A percentile compares a stretch with the other conserved stretches of the same genome.
Conservation (phyloP, 2,329 filamentous ascomycete genomes). For the Eutypella sp. region DNA sequence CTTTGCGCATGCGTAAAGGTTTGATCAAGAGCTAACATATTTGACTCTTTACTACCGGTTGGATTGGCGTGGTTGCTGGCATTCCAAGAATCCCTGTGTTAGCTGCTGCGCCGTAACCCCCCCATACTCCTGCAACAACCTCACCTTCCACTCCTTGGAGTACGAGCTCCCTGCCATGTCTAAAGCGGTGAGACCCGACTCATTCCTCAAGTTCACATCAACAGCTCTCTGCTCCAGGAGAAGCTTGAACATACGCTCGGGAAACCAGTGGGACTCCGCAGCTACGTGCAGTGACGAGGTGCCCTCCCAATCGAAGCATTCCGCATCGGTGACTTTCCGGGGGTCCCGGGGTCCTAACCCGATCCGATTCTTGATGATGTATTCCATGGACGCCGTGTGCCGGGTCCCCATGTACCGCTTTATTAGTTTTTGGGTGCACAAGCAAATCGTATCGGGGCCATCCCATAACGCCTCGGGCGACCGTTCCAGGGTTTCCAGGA, state of each 20-base stretch:
- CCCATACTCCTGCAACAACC: not conserved
- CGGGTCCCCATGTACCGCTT: not conserved
- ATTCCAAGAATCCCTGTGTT: too few species aligned
- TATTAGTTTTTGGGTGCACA: not conserved
- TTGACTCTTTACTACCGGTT: too few species aligned
- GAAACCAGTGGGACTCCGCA: not conserved
- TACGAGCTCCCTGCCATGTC: not conserved
- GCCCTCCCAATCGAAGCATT: not conserved
- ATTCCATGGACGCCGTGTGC: not conserved
- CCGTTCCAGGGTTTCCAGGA: not conserved
- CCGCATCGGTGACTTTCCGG: too few species aligned
- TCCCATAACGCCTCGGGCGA: not conserved
- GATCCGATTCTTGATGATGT: not conserved
- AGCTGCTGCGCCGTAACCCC: too few species aligned
- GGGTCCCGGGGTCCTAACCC: not conserved
- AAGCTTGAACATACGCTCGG: not conserved
- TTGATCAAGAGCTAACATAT: too few species aligned
- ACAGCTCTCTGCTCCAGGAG: not conserved
- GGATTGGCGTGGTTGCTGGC: too few species aligned
- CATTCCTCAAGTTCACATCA: not conserved
- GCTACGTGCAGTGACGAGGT: constrained; percentile 1
- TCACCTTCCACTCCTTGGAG: not conserved
- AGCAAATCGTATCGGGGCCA: not conserved
- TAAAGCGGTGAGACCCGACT: not conserved
- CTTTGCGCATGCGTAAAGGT: too few species aligned